A percentile compares a stretch with the other conserved stretches of the same genome.
These are phyloP conservation scores for Malus fusca DNA, from an alignment of 306 rosid genomes.

Conservation along the genomic window DNA sequence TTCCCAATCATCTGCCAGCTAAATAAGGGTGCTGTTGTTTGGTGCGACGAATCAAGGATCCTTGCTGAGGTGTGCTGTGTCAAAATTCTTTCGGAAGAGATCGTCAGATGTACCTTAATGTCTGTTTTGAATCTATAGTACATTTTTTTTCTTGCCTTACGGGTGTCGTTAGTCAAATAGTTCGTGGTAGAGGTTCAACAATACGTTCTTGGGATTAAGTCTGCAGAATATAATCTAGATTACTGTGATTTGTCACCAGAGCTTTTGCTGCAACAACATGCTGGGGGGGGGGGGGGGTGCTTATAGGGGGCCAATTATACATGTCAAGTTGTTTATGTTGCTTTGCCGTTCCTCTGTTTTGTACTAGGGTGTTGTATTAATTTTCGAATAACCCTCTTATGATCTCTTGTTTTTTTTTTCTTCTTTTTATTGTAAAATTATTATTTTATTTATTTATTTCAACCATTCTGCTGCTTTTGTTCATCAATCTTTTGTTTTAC, in stretches of 20 bases:
- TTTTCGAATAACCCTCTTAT: not conserved
- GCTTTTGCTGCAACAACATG: constrained; percentile 32
- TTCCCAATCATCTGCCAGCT: constrained; percentile 65
- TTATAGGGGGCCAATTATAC: constrained; percentile 8
- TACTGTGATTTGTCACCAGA: constrained; percentile 21
- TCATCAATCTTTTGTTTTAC: not conserved
- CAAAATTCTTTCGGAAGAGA: constrained; percentile 14
- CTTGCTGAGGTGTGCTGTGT: constrained; percentile 27
- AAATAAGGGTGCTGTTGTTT: constrained; percentile 13
- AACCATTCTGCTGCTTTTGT: not conserved
- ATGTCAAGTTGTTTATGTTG: constrained; percentile 16
- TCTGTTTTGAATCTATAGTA: constrained; percentile 29
- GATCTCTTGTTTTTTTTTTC: not conserved
- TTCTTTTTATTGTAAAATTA: not conserved
- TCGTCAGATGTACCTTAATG: constrained; percentile 20
- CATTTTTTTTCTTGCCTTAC: constrained; percentile 5
- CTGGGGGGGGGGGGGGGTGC: constrained; percentile 5
- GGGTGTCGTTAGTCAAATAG: constrained; percentile 23
- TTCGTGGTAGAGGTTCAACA: constrained; percentile 13
- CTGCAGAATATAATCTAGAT: constrained; percentile 16
- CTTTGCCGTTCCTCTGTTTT: not conserved
- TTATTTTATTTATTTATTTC: not conserved
- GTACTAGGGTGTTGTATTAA: not conserved
- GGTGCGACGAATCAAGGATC: constrained; percentile 15
- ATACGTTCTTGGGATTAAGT: constrained; percentile 18